These are phyloP conservation scores for Perkinsus marinus DNA, from an alignment of 169 alveolate genomes.

Conservation along the genomic window DNA sequence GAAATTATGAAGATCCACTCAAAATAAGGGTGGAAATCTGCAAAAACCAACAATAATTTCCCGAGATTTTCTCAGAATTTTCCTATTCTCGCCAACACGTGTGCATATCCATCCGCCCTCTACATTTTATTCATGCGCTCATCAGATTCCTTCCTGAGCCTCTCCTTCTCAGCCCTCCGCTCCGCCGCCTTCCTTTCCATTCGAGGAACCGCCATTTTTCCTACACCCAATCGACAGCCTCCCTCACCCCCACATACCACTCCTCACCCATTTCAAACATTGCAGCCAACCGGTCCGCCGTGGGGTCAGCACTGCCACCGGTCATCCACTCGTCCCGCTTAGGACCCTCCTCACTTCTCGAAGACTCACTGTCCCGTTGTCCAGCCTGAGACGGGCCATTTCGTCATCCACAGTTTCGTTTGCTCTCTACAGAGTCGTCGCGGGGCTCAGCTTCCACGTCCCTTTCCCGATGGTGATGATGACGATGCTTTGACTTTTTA, in stretches of 20 bases:
- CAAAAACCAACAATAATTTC: too few relatives aligned
- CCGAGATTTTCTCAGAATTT: too few relatives aligned
- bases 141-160: background rate
- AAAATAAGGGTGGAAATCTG: too few relatives aligned
- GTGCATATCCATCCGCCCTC: too few relatives aligned
- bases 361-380: background rate
- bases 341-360: background rate
- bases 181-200: background rate
- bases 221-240: background rate
- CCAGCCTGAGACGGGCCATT: background rate
- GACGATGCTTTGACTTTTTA: background rate
- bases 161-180: background rate
- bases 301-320: background rate
- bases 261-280: background rate
- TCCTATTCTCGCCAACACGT: too few relatives aligned
- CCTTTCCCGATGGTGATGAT: background rate
- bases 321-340: background rate
- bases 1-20: too few relatives aligned
- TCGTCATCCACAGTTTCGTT: background rate
- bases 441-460: background rate
- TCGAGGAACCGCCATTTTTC: background rate
- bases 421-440: background rate
- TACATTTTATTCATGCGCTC: background rate
- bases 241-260: too few relatives aligned
- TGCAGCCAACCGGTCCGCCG: background rate